Base-by-base conservation (phyloP, 257 asterid genomes). In the Capsicum rhomboideum region DNA sequence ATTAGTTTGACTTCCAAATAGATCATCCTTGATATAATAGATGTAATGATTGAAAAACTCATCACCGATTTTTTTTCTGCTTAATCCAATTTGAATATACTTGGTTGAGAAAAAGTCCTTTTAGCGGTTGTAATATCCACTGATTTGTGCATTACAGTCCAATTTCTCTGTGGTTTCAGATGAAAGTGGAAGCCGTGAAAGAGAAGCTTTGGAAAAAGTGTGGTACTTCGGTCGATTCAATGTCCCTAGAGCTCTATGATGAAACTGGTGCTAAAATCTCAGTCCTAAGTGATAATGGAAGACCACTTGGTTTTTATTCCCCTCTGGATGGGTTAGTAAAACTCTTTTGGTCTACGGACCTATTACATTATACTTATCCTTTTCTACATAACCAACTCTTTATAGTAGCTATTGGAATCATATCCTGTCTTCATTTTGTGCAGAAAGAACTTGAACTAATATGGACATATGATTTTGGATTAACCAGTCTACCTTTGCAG, bases 141-240 rank as follows among this genome's bases (percentile, higher is more conserved):
- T 67, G 79, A n/a, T 20, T 21, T 13, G 58, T 74, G 59, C 40
- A 46, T 74, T 46, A 74, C 42, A 46, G 80, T 46, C 59, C 59
- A 23, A 12, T 46, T 26, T 46, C 5, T 46, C 31, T 74, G 61
- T 88, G 83, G 88, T 37, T 50, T 56, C 90, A 96, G 99, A 91
- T 90, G 95, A 86, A 92, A 17, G 90, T 96, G 71, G 98, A 93
- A 89, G 93, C 98, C 80, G 93, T 92, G 3, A 96, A 96, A 87
- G 99, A 96, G 78, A 96, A 93, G 92, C 77, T 94, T 85, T 94
- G 99, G 99, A 94, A 85, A 86, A 96, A 91, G 89, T 91, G 98
- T 87, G 99, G 99, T 17, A 94, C 99, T 85, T 92, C 97, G 69
- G 97, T 96, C 52, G 84, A 87, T 82, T 92, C 98, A 37, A 94